phyloP scores from a whole-genome alignment of 352 stramenopile genomes.

The Pythium monospermum region DNA sequence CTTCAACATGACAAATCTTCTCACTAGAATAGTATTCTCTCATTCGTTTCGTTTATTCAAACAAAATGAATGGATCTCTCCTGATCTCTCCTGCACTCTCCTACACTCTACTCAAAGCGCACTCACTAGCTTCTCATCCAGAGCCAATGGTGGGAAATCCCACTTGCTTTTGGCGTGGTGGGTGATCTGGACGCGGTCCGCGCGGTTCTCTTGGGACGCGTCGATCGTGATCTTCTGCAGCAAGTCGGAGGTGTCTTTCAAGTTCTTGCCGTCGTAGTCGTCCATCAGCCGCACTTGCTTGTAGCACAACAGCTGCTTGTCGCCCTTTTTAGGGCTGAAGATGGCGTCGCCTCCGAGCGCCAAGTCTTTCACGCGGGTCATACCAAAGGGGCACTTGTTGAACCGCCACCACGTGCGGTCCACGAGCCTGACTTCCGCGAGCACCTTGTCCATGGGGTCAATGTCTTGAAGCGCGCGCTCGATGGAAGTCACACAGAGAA shows the following conservation, averaged over 20 bases:
- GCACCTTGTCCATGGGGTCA: neutral
- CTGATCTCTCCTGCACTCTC: no score
- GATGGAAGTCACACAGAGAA: constrained; percentile 12
- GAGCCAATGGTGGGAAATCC: neutral
- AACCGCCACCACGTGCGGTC: constrained; percentile 5
- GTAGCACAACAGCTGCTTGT: constrained; percentile 4
- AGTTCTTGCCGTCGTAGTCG: neutral
- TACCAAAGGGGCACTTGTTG: constrained; percentile 7
- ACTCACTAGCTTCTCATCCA: constrained; percentile 5
- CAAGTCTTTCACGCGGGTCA: neutral
- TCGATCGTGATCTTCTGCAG: constrained; percentile 3
- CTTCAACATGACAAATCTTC: no score
- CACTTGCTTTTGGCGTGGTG: constrained; percentile 1
- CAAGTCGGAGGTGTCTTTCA: constrained; percentile 4
- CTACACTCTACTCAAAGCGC: constrained; percentile 6
- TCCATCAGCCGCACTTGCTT: neutral
- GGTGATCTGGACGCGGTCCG: constrained; percentile 5
- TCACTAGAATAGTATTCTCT: no score
- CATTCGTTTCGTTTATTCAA: no score
- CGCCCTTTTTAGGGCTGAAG: neutral
- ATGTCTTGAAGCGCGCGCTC: constrained; percentile 11
- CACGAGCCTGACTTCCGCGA: constrained; percentile 3
- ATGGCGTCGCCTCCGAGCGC: neutral
- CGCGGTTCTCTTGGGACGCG: neutral
- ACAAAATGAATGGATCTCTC: no score